A percentile compares a stretch with the other conserved stretches of the same genome.
These are phyloP conservation scores for Mycena latifolia DNA, from an alignment of 768 basidiomycete species.

Conservation along the genomic window DNA sequence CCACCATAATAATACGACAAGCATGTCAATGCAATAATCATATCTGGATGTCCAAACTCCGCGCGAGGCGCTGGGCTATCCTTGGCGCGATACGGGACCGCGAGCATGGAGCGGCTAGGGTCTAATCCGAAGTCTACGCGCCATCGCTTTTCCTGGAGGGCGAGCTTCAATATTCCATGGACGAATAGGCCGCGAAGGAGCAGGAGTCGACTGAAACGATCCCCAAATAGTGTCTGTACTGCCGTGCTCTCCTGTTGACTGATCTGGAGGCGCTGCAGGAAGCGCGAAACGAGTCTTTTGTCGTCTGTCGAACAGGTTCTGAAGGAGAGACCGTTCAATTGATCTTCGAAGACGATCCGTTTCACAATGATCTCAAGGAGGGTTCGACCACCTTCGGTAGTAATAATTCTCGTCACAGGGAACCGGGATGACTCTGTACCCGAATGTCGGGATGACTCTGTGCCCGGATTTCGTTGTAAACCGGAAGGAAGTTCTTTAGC, in stretches of 20 bases:
- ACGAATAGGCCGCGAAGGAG: constrained; percentile 61
- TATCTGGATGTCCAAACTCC: constrained; percentile 69
- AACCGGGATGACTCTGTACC: constrained; percentile 5
- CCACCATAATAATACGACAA: constrained; percentile 65
- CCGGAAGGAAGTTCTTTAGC: constrained; percentile 35
- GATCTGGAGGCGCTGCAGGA: no score
- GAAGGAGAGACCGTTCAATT: constrained; percentile 24
- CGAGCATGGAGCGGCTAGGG: constrained; percentile 54
- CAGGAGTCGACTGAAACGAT: constrained; percentile 41
- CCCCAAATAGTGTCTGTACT: constrained; percentile 15
- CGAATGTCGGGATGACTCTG: neutral
- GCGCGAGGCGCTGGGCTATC: constrained; percentile 60
- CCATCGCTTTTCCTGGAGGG: constrained; percentile 58
- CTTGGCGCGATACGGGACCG: constrained; percentile 67
- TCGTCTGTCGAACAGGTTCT: constrained; percentile 8
- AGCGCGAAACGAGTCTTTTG: constrained; percentile 6
- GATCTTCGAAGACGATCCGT: constrained; percentile 9
- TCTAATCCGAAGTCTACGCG: constrained; percentile 67
- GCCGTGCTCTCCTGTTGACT: neutral
- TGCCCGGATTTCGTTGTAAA: no score
- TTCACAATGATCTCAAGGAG: neutral
- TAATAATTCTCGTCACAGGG: constrained; percentile 20
- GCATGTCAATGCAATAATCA: no score
- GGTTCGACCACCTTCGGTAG: neutral
- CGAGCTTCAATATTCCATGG: constrained; percentile 53